Percentiles rank a stretch among this genome's conserved stretches.
phyloP scores from a whole-genome alignment of 805 yeast genomes.

The Yamadazyma nakazawae region DNA sequence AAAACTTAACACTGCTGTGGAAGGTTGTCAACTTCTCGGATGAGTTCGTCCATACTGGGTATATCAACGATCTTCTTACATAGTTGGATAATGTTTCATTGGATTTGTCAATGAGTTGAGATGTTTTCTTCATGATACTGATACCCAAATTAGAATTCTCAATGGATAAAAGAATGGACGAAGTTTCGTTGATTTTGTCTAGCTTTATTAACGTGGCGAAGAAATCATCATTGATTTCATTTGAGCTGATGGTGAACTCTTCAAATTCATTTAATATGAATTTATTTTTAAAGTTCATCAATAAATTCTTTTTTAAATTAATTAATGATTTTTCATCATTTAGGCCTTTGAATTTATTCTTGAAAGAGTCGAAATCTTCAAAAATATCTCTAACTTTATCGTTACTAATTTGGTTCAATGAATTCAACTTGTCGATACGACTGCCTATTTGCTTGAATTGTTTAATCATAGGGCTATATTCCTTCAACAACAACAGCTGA shows the following conservation, averaged over 20 bases:
- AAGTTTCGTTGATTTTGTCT: conserved; percentile 59
- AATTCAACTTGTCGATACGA: conserved; percentile 19
- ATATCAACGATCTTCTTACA: conserved; percentile 31
- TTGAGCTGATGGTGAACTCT: conserved; percentile 51
- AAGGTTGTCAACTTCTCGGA: conserved; percentile 23
- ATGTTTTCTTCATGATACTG: conserved; percentile 59
- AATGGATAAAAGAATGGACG: conserved; percentile 62
- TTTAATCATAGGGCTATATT: conserved; percentile 29
- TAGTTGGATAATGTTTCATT: conserved; percentile 27
- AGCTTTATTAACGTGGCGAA: conserved; percentile 60
- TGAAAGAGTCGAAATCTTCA: conserved; percentile 20
- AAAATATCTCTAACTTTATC: conserved; percentile 32
- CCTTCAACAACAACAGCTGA: conserved; percentile 38
- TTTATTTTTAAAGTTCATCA: conserved; percentile 52
- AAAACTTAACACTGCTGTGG: conserved; percentile 29
- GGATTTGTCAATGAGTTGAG: conserved; percentile 44
- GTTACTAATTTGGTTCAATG: conserved; percentile 32
- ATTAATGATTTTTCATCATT: conserved; percentile 30
- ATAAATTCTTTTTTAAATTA: conserved; percentile 48
- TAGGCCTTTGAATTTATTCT: conserved; percentile 23
- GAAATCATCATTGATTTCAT: conserved; percentile 50
- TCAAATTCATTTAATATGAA: conserved; percentile 74
- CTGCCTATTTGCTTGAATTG: conserved; percentile 23
- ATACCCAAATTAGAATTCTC: conserved; percentile 65
- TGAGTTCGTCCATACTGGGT: conserved; percentile 27